Conservation (phyloP, 495 filamentous ascomycete species). For the Patellaria atrata region DNA sequence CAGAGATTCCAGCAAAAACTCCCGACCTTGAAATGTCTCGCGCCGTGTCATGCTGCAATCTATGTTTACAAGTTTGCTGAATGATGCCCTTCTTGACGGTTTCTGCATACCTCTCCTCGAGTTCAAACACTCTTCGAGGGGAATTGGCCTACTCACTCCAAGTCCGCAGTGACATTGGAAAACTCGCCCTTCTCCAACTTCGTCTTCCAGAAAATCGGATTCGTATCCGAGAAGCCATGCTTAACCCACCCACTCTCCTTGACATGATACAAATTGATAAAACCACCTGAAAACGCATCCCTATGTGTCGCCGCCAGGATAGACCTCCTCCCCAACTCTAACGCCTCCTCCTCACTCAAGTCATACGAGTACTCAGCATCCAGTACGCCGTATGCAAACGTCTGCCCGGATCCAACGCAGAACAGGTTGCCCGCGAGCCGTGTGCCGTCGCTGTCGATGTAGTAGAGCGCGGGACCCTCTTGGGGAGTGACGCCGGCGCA, state of each 20-base stretch:
- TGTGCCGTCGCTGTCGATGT: conserved; percentile 96
- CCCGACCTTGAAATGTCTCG: too few species aligned
- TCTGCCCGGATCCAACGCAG: conserved; percentile 96
- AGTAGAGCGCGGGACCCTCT: conserved; percentile 95
- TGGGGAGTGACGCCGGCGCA: conserved; percentile 91
- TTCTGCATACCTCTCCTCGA: too few species aligned
- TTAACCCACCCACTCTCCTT: conserved; percentile 98
- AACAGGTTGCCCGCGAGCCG: conserved; percentile 86
- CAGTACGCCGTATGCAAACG: conserved; percentile 94
- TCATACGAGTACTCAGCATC: conserved; percentile 92
- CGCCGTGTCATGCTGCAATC: too few species aligned
- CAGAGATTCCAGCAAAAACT: too few species aligned
- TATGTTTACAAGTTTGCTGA: too few species aligned
- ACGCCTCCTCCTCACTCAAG: conserved; percentile 65
- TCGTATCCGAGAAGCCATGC: conserved; percentile 67
- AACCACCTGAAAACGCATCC: conserved; percentile 95
- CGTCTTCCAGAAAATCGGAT: conserved; percentile 87
- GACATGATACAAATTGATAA: conserved; percentile 96
- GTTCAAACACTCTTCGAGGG: too few species aligned
- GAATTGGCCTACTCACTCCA: conserved; percentile 36
- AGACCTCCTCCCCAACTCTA: conserved; percentile 76
- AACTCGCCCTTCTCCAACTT: conserved; percentile 98
- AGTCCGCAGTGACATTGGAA: conserved; percentile 79
- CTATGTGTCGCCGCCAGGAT: conserved; percentile 96
- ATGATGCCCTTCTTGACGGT: too few species aligned